These are phyloP conservation scores for Tetrastigma voinierianum DNA, from an alignment of 164 flowering plant genomes.

Conservation along the genomic window DNA sequence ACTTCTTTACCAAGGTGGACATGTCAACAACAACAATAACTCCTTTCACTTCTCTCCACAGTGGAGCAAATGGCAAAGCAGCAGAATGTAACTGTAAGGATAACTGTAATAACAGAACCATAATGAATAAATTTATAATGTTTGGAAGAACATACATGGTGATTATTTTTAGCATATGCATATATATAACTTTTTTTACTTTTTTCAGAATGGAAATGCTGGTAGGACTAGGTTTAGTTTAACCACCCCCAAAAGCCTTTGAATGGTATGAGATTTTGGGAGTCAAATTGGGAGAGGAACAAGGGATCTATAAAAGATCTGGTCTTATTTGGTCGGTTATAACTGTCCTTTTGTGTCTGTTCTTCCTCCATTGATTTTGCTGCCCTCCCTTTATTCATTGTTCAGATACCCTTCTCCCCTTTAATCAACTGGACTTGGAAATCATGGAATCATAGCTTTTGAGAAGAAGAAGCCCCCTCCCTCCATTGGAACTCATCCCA, in stretches of 20 bases:
- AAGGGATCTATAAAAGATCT: conserved; percentile 36
- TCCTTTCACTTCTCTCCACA: neutral
- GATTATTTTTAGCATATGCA: too few species aligned
- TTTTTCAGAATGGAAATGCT: neutral
- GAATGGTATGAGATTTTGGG: conserved; percentile 21
- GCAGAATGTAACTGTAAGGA: conserved; percentile 5
- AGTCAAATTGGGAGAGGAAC: conserved; percentile 26
- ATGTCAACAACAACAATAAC: conserved; percentile 12
- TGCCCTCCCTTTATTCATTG: conserved; percentile 29
- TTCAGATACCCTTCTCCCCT: conserved; percentile 12
- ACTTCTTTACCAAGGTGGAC: conserved; percentile 10
- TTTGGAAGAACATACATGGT: too few species aligned
- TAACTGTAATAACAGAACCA: conserved; percentile 20
- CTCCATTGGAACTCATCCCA: conserved; percentile 12
- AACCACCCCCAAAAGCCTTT: conserved; percentile 9
- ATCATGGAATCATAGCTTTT: conserved; percentile 1
- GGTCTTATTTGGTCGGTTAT: conserved; percentile 31
- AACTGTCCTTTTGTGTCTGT: conserved; percentile 8
- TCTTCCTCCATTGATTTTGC: conserved; percentile 23
- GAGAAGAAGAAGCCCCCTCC: conserved; percentile 6
- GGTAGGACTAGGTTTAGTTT: neutral
- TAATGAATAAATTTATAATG: neutral
- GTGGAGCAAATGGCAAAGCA: neutral
- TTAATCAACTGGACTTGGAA: conserved; percentile 3
- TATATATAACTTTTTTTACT: neutral